Evolutionary conservation across 768 basidiomycete species (phyloP), one percentile per base, ranked within the genome.

Genomic region (Lentinula sp.): DNA sequence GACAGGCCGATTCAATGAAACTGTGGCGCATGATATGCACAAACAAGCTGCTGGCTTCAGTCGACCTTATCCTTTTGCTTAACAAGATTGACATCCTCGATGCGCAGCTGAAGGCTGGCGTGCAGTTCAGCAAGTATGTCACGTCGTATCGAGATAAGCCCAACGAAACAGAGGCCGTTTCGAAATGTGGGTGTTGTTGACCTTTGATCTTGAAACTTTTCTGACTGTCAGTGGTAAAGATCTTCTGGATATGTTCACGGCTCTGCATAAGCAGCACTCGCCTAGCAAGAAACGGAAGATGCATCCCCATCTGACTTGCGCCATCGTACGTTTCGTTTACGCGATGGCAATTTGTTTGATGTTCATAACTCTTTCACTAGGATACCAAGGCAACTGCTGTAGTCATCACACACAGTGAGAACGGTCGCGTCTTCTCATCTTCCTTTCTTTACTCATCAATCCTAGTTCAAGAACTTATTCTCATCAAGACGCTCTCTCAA

Each of bases 31-130:
- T 74, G 42, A 77, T 87, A 31, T 86, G 84, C 67, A 74, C 77
- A 63, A 85, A 84, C 70, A 82, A 80, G 64, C 70, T 86, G 15
- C 77, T 88, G 2, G 73, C 75, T 8, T 67, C 73, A 0, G 80
- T 84, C 32, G 80, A 83, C 60, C 77, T 87, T 57, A 80, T 87
- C 46, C 70, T 88, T 18, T 80, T 87, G 67, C 74, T 87, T 16
- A 86, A 86, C 74, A 87, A 87, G 65, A 73, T 76, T 61, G 86
- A 88, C 67, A 78, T 88, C 60, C 73, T 88, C 23, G 75, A 82
- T 32, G 71, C 73, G 15, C 85, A 86, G 67, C 73, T 88, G 9
- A 70, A 75, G 59, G 67, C 78, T 6, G 85, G 85, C 2, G 68
- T 84, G 9, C 72, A 75, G 54, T 84, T 88, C 63, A 74, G 76